phyloP scores from a whole-genome alignment of 1,284 basidiomycete species.

The Hemileia vastatrix region DNA sequence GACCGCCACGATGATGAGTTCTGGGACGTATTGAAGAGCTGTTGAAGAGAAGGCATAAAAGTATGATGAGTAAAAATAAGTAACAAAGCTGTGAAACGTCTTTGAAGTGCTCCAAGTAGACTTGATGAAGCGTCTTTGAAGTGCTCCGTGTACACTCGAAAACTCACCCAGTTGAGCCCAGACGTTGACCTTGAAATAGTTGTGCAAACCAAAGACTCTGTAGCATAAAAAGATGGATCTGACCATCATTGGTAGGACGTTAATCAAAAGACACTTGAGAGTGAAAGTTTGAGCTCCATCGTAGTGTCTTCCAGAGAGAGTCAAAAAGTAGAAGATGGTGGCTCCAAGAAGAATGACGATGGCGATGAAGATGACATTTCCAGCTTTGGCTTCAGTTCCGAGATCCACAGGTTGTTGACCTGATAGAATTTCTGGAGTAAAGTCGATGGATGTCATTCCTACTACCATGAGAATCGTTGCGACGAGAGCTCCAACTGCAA shows the following conservation, averaged over 20 bases:
- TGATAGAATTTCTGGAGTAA: background rate
- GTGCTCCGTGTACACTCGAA: no score
- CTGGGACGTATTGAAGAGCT: background rate
- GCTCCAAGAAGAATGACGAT: background rate
- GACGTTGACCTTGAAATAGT: background rate
- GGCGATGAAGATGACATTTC: background rate
- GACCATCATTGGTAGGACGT: background rate
- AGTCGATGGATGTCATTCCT: background rate
- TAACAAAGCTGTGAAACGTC: no score
- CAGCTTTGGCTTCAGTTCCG: background rate
- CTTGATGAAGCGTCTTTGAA: no score
- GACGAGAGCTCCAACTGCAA: background rate
- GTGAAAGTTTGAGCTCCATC: background rate
- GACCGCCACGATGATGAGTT: background rate
- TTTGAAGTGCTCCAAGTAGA: no score
- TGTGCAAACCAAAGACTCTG: background rate
- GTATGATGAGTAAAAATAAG: no score
- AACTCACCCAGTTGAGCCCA: no score
- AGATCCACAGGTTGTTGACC: background rate
- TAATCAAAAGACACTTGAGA: background rate
- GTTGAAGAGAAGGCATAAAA: no score
- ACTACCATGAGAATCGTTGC: background rate
- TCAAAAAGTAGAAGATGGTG: background rate
- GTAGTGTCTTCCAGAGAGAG: background rate
- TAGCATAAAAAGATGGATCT: background rate